A percentile compares a stretch with the other conserved stretches of the same genome.
These are phyloP conservation scores for Aspergillus proliferans DNA, from an alignment of 2,329 filamentous ascomycete genomes.

Conservation along the genomic window DNA sequence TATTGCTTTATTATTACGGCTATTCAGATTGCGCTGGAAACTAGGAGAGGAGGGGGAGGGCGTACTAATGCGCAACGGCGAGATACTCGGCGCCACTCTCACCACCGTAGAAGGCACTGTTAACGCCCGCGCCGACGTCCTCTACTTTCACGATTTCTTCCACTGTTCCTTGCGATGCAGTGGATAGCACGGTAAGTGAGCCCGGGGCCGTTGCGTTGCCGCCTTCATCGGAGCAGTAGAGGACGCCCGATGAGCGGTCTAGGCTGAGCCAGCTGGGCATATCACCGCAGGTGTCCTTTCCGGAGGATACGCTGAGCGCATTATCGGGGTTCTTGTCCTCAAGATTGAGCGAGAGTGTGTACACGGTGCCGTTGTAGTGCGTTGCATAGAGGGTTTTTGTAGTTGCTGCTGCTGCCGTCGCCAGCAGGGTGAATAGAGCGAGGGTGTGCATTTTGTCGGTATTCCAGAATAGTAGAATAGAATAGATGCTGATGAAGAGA, in stretches of 20 bases:
- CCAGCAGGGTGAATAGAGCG: neutral
- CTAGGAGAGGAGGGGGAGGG: conserved; percentile 1
- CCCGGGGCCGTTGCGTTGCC: conserved; percentile 22
- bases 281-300: conserved; percentile 24
- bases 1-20: conserved; percentile 7
- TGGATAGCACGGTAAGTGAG: conserved; percentile 22
- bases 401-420: conserved; percentile 1
- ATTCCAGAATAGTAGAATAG: neutral
- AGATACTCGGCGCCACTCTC: conserved; percentile 20
- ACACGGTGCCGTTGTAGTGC: conserved; percentile 33
- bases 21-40: neutral
- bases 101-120: conserved; percentile 27
- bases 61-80: conserved; percentile 36
- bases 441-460: neutral
- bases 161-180: conserved; percentile 14
- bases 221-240: conserved; percentile 33
- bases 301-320: conserved; percentile 4
- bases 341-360: conserved; percentile 23
- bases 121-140: conserved; percentile 26
- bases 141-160: conserved; percentile 14
- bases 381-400: conserved; percentile 27
- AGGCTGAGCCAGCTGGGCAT: conserved; percentile 35
- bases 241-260: conserved; percentile 16
- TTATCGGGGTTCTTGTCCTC: conserved; percentile 12
- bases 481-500: neutral